Conservation (phyloP, 1,139 yeast species). For the Zygosaccharomyces sapae region DNA sequence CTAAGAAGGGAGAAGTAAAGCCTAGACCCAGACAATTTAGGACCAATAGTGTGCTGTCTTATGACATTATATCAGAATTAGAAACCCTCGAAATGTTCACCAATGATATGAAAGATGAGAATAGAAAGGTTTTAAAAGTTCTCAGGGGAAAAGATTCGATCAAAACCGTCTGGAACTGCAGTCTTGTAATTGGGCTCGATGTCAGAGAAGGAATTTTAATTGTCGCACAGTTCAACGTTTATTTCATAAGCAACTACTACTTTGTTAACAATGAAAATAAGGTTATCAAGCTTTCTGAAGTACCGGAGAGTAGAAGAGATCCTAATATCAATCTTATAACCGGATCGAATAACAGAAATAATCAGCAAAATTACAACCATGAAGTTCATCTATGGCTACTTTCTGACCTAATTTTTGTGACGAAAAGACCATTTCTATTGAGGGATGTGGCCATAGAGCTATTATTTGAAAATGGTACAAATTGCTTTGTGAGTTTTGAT, state of each 20-base stretch:
- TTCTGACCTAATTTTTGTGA: conserved; percentile 53
- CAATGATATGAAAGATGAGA: conserved; percentile 56
- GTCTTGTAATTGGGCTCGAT: conserved; percentile 67
- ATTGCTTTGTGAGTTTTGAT: conserved; percentile 42
- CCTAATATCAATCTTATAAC: conserved; percentile 59
- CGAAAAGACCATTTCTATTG: conserved; percentile 67
- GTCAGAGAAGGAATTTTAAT: conserved; percentile 71
- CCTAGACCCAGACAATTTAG: conserved; percentile 9
- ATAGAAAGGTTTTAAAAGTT: conserved; percentile 66
- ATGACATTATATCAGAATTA: conserved; percentile 47
- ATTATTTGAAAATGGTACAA: conserved; percentile 67
- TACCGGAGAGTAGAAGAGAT: conserved; percentile 57
- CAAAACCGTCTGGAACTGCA: conserved; percentile 63
- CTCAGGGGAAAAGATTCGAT: conserved; percentile 69
- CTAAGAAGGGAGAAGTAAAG: conserved; percentile 9
- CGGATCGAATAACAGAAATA: conserved; percentile 29
- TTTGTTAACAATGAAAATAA: conserved; percentile 48
- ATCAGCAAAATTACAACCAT: conserved; percentile 38
- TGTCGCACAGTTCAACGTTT: conserved; percentile 58
- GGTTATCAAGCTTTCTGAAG: conserved; percentile 65
- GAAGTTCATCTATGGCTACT: conserved; percentile 54
- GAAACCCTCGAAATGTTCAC: conserved; percentile 34
- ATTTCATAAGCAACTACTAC: conserved; percentile 66
- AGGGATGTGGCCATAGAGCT: conserved; percentile 77
- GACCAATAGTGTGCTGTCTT: conserved; percentile 37